phyloP scores from a whole-genome alignment of 208 protist genomes.

The Phytomonas sp. region DNA sequence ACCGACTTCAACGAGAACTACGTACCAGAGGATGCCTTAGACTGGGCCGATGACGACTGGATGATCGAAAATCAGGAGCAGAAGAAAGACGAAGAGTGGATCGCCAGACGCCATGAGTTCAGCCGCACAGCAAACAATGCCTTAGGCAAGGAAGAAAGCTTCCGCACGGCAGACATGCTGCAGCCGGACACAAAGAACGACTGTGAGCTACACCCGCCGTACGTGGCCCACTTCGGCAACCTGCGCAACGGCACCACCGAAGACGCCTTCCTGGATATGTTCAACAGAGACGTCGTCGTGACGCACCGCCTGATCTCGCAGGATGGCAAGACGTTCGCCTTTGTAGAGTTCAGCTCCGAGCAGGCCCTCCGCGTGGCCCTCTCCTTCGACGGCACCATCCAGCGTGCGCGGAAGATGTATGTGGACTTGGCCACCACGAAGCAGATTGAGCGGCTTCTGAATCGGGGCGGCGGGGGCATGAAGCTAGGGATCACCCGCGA shows the following conservation, averaged over 20 bases:
- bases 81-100: constrained; percentile 27
- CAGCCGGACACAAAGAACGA: constrained; percentile 18
- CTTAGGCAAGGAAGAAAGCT: constrained; percentile 46
- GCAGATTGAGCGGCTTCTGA: constrained; percentile 70
- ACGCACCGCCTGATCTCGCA: constrained; percentile 65
- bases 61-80: constrained; percentile 43
- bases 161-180: constrained; percentile 32
- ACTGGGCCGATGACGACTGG: constrained; percentile 69
- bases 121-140: constrained; percentile 56
- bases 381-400: constrained; percentile 46
- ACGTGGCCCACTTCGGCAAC: constrained; percentile 78
- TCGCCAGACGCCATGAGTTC: constrained; percentile 45
- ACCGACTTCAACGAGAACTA: constrained; percentile 74
- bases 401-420: constrained; percentile 63
- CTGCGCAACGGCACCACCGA: constrained; percentile 73
- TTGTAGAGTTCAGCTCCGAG: constrained; percentile 71
- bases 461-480: constrained; percentile 19
- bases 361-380: constrained; percentile 62
- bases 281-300: constrained; percentile 45
- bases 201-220: constrained; percentile 59
- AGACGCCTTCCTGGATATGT: constrained; percentile 62
- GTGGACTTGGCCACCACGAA: constrained; percentile 71
- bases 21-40: constrained; percentile 62
- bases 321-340: constrained; percentile 76
- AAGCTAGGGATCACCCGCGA: constrained; percentile 29